Conservation (phyloP, 2,329 filamentous ascomycete species). For the Colletotrichum sojae region DNA sequence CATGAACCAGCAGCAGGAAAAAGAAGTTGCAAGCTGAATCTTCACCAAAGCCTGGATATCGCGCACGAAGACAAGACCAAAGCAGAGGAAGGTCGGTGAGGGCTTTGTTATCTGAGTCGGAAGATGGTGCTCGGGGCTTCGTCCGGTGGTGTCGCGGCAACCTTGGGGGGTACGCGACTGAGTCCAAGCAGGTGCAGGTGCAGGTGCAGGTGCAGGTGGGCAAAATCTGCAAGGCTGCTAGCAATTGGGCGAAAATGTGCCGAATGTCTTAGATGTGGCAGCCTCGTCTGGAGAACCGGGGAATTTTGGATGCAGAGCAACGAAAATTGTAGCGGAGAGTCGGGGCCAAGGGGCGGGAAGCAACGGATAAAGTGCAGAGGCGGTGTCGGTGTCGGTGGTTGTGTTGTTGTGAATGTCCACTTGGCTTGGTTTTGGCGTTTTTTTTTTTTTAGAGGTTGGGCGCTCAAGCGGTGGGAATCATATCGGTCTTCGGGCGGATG, state of each 20-base stretch:
- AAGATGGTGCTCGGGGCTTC: constrained; percentile 26
- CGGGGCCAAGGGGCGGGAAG: constrained; percentile 22
- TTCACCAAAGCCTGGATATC: background rate
- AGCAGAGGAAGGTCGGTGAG: background rate
- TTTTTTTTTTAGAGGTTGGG: constrained; percentile 32
- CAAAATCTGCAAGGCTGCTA: constrained; percentile 32
- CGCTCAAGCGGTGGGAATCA: constrained; percentile 26
- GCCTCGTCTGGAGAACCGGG: constrained; percentile 29
- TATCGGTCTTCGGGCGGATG: background rate
- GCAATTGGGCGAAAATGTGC: constrained; percentile 3
- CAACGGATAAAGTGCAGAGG: constrained; percentile 27
- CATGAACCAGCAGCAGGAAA: background rate
- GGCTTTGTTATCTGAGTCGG: constrained; percentile 1
- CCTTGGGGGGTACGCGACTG: constrained; percentile 29
- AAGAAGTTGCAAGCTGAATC: background rate
- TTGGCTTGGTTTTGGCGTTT: too few relatives aligned
- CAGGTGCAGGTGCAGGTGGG: constrained; percentile 2
- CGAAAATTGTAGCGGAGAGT: constrained; percentile 14
- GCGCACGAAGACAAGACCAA: background rate
- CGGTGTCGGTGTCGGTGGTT: constrained; percentile 34
- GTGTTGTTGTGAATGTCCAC: background rate
- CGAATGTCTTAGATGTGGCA: constrained; percentile 16
- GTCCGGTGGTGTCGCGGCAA: constrained; percentile 30
- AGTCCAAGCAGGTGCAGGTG: constrained; percentile 7
- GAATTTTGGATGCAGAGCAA: constrained; percentile 22